Base-by-base conservation (phyloP, 1,284 basidiomycete genomes). In the Ceratobasidium sp. region DNA sequence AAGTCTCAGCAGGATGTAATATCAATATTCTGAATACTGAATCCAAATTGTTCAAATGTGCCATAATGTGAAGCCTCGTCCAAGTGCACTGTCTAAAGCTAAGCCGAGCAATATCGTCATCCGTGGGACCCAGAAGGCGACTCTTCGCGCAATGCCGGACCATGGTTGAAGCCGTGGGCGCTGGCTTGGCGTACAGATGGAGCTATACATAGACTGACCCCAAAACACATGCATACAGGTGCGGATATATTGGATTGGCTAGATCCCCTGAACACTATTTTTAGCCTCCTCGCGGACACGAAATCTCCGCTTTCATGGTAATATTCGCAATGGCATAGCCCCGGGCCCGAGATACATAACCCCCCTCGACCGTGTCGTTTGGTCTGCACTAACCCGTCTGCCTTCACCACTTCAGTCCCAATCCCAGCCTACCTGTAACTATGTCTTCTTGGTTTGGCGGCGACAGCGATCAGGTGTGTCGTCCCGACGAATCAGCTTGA, bases 401-500 rank as follows among this genome's bases (percentile, higher is more conserved):
- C 46, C n/a, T 24, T 43, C 62, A 43, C 19, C 43, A 27, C 29
- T 19, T 31, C 51, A 54, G 14, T 41, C 37, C 41, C 22, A 24
- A 37, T 66, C 41, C 16, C n/a, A 58, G 8, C 16, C 27, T n/a
- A 51, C 37, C 54, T 34, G 14, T 14, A 34, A 62, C 46, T 54
- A 72, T 72, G 54, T 31, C 31, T 29, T 24, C 54, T n/a, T 72
- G 68, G 68, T 72, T 72, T 31, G 39, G 9, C 19, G 22, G 51
- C 34, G 56, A 72, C 29, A 72, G 68, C 68, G 19, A 72, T 27
- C 56, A 61, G 68, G 68, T 72, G 16, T 41, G 65, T 41, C n/a
- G 22, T 1, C 11, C 22, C n/a, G 19, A 24, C 49, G 19, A 51
- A 24, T 11, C n/a, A 16, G 16, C 16, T 49, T n/a, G n/a, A 51